Evolutionary conservation across 2,329 filamentous ascomycete species (phyloP).

Genomic region (Claviceps paspali): DNA sequence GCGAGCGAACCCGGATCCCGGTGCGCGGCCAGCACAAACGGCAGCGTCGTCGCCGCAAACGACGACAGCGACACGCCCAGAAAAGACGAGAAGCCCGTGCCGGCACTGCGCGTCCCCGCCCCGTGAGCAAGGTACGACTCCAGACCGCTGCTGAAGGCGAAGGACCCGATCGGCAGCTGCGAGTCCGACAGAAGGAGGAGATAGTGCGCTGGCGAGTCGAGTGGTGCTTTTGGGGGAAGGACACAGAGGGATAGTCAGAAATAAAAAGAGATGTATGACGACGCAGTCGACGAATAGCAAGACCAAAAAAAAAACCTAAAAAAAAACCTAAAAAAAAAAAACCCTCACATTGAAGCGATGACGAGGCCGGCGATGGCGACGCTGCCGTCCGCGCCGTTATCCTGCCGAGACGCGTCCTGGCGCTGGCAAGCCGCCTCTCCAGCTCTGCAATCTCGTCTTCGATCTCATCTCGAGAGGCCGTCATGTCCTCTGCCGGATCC

Average conservation of each 20-base stretch:
- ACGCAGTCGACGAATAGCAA: too few species aligned
- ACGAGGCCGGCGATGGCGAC: not conserved
- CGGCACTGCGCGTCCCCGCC: slow-evolving; percentile 18
- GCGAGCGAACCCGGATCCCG: slow-evolving; percentile 34
- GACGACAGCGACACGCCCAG: slow-evolving; percentile 55
- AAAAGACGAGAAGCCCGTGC: slow-evolving; percentile 44
- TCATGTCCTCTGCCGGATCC: slow-evolving; percentile 10
- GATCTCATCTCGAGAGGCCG: slow-evolving; percentile 14
- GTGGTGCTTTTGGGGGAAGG: not conserved
- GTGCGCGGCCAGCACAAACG: slow-evolving; percentile 58
- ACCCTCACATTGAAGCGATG: slow-evolving; percentile 1
- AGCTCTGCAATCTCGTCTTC: slow-evolving; percentile 43
- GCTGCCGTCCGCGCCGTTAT: not conserved
- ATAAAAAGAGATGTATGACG: too few species aligned
- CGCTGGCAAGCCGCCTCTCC: slow-evolving; percentile 34
- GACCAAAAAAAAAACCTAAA: too few species aligned
- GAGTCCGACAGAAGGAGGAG: slow-evolving; percentile 69
- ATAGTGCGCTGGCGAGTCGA: slow-evolving; percentile 35
- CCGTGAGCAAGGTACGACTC: slow-evolving; percentile 66
- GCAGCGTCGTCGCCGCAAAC: slow-evolving; percentile 56
- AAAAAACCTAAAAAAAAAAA: too few species aligned
- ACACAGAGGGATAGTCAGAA: too few species aligned
- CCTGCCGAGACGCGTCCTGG: slow-evolving; percentile 25
- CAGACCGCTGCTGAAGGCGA: slow-evolving; percentile 70
- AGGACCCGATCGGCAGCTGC: slow-evolving; percentile 68